Evolutionary conservation across 2,329 filamentous ascomycete species (phyloP), one percentile per base, ranked within the genome.

Genomic region (Alternaria gansuensis): DNA sequence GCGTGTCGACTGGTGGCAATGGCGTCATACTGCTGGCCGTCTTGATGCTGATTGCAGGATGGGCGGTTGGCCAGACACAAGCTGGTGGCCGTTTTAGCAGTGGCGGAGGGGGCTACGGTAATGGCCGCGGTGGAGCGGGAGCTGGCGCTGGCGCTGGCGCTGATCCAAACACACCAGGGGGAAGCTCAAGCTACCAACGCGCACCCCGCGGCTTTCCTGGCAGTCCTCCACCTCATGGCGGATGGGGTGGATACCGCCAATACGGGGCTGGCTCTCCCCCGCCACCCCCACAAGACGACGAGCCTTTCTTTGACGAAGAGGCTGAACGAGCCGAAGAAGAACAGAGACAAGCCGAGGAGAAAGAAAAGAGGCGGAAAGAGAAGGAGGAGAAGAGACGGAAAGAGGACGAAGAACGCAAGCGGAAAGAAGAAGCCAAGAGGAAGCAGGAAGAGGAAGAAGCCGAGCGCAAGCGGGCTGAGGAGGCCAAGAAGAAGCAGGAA

Each of bases 41-140:
- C 13, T 87, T 86, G 5, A 88, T 96, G 26, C 92, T 88, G 5
- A 80, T 95, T 28, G 88, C 87, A 8, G 91, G 90, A 3, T 97
- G 93, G 92, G 87, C 88, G 2, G 81, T 89, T 67, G 91, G 90
- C 14, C 86, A 88, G 71, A 87, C 84, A 59, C 87, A 89, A 72
- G 81, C 75, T 10, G 82, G 84, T 68, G 81, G 83, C 48, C 77
- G 76, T 3, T 71, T 70, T 40, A 69, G 63, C 34, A 73, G 74
- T 44, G 73, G 75, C 28, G 59, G 69, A 33, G 67, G 68, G 5
- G 45, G 37, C 31, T 61, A 67, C 43, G 65, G 69, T 39, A 60
- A 57, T 46, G 75, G 76, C 43, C 65, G 72, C 29, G 70, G 70
- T 10, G 75, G 72, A 21, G 75, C 74, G 10, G 73, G 72, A n/a